phyloP scores from a whole-genome alignment of 495 filamentous ascomycete species.

The Xylaria grammica region DNA sequence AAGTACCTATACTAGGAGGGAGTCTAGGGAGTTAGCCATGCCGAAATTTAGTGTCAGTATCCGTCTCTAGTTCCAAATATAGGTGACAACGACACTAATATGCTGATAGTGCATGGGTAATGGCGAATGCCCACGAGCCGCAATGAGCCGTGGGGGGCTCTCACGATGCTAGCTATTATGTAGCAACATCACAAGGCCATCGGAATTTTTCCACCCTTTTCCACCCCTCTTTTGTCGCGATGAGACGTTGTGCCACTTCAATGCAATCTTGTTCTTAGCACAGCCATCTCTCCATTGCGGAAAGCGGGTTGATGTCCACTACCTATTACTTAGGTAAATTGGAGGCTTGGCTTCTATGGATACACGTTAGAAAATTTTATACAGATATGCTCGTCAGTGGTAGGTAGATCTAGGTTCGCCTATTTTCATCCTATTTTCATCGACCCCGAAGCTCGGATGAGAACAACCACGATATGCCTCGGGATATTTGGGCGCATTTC shows the following conservation, averaged over 20 bases:
- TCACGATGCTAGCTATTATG: background rate
- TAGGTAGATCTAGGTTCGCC: slow-evolving; percentile 2
- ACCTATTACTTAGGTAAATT: background rate
- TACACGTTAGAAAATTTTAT: background rate
- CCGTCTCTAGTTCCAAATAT: background rate
- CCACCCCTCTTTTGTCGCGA: background rate
- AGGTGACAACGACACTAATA: background rate
- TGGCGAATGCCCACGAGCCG: background rate
- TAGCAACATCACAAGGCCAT: background rate
- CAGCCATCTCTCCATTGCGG: background rate
- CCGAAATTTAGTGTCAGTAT: background rate
- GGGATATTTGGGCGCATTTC: background rate
- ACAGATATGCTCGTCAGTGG: background rate
- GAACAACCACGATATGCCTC: background rate
- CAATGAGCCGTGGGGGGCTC: background rate
- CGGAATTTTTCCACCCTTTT: background rate
- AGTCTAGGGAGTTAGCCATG: background rate
- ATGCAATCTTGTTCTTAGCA: background rate
- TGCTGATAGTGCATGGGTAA: background rate
- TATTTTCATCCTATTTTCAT: background rate
- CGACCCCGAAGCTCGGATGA: background rate
- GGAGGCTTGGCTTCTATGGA: background rate
- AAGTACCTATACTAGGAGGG: no score
- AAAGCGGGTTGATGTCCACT: background rate
- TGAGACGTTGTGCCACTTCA: background rate